Conservation (phyloP, 106 monocot genomes). For the Gastrodia elata region DNA sequence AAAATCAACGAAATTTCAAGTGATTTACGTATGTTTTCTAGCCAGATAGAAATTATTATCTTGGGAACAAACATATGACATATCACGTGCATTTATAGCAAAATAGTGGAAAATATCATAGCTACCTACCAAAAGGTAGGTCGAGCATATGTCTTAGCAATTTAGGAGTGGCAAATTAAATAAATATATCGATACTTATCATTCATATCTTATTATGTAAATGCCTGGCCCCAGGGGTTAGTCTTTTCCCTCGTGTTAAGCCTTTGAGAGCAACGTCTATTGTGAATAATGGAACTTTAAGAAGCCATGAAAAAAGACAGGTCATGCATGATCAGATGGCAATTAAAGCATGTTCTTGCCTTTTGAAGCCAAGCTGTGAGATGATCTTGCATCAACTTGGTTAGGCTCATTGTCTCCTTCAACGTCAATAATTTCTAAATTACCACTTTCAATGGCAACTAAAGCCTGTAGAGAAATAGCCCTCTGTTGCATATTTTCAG, state of each 20-base stretch:
- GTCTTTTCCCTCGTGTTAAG: too few species aligned
- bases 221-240: too few species aligned
- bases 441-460: background rate
- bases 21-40: too few species aligned
- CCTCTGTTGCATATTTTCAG: background rate
- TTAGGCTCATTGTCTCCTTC: background rate
- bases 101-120: background rate
- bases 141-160: background rate
- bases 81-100: background rate
- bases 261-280: background rate
- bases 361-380: background rate
- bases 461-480: background rate
- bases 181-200: background rate
- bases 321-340: background rate
- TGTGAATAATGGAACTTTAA: background rate
- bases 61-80: background rate
- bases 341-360: background rate
- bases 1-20: too few species aligned
- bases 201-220: background rate
- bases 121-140: background rate
- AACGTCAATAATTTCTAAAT: background rate
- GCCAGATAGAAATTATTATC: too few species aligned
- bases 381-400: background rate
- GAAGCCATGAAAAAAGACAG: background rate
- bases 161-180: background rate